Evolutionary conservation across 148 eudicot species (phyloP).

Genomic region (Beta vulgaris): DNA sequence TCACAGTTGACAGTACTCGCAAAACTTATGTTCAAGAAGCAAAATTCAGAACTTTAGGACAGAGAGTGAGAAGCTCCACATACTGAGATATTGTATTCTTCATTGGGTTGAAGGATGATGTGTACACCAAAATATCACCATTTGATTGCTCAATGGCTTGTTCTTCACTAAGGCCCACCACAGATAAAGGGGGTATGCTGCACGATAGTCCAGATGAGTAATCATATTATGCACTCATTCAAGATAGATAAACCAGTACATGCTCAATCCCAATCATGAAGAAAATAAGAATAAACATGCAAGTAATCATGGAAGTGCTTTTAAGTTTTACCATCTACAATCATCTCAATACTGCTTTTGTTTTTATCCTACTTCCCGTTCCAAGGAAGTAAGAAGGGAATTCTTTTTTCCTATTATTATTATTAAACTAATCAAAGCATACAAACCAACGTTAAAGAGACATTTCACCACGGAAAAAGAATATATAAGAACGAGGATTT

Average conservation of each 20-base stretch:
- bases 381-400: not conserved
- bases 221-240: not conserved
- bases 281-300: not conserved
- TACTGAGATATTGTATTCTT: constrained; percentile 95
- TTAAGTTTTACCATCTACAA: constrained; percentile 2
- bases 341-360: not conserved
- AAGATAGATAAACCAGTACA: not conserved
- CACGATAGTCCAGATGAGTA: constrained; percentile 25
- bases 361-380: not conserved
- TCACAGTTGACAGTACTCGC: not conserved
- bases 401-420: no score
- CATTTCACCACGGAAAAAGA: no score
- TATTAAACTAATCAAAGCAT: no score
- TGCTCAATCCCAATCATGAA: not conserved
- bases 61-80: constrained; percentile 8
- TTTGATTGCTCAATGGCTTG: constrained; percentile 84
- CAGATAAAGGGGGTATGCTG: constrained; percentile 98
- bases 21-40: not conserved
- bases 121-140: constrained; percentile 76
- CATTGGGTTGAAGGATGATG: constrained; percentile 93
- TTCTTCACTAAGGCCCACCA: constrained; percentile 94
- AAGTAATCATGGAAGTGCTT: not conserved
- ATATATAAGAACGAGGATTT: no score
- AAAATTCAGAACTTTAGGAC: not conserved
- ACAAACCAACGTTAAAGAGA: no score